Evolutionary conservation across 23 red algal genomes (phyloP), one percentile per base, ranked within the genome.

Genomic region (Gracilaria domingensis): DNA sequence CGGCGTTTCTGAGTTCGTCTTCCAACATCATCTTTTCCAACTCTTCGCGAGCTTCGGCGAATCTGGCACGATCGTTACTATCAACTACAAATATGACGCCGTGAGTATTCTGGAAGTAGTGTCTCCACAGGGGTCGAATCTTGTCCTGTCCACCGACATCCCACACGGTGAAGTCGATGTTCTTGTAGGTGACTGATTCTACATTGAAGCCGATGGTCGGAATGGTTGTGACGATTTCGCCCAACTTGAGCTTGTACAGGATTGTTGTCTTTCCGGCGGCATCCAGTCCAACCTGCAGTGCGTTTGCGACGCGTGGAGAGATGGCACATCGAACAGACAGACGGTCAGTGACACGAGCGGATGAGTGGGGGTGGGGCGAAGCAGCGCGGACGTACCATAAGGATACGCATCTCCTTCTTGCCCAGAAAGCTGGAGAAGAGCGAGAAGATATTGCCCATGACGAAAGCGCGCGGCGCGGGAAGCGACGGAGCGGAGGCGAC

Each of bases 91-190:
- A 95, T 72, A 98, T 95, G 53, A 98, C 84, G 33, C 95, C 95
- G 57, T 98, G 90, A 7, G 95, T 98, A 54, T 94, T 98, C 50
- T 98, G 84, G 80, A 91, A 98, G 45, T 95, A 98, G 21, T 98
- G 85, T 73, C 83, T 56, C 83, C 83, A 87, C 14, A 85, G 26
- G 29, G 84, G 66, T 67, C 93, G 76, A 89, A 95, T 79, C 84
- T 88, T 97, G 79, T 97, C 95, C 92, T 97, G 95, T 30, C 95
- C 95, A 30, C 95, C 95, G 18, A 97, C 95, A 56, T 97, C 95
- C 95, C 95, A 97, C 25, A 97, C 95, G 33, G 95, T 97, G 72
- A 97, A 97, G 17, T 82, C 80, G 24, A 97, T 97, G 71, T 97
- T 97, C 72, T 94, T 94, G 83, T 97, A 97, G 35, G 92, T 67